Evolutionary conservation across 1,284 basidiomycete species (phyloP).

Genomic region (Cryptococcus sp.): DNA sequence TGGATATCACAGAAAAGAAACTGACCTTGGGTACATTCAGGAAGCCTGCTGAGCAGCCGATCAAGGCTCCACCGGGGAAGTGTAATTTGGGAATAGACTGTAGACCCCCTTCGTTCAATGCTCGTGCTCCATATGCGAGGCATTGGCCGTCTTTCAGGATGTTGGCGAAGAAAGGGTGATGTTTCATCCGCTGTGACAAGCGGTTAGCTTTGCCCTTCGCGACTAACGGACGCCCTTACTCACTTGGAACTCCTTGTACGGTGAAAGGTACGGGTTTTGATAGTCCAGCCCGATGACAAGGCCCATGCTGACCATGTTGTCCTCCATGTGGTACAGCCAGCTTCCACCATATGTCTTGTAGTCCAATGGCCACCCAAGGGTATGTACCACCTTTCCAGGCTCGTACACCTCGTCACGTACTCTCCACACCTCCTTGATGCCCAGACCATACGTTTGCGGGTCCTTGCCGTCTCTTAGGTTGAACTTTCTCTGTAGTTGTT

Average conservation of each 20-base stretch:
- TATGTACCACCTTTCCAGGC: conserved; percentile 87
- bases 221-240: conserved; percentile 25
- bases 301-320: conserved; percentile 85
- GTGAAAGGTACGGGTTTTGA: conserved; percentile 88
- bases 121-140: conserved; percentile 87
- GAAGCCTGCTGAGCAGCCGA: conserved; percentile 95
- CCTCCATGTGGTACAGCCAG: conserved; percentile 95
- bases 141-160: conserved; percentile 77
- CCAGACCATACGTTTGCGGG: conserved; percentile 95
- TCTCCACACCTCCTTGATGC: conserved; percentile 97
- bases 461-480: conserved; percentile 74
- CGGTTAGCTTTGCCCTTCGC: conserved; percentile 1
- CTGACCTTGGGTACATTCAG: conserved; percentile 83
- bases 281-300: conserved; percentile 95
- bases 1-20: background rate
- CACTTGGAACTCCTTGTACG: conserved; percentile 91
- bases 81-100: conserved; percentile 89
- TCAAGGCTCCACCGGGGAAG: conserved; percentile 93
- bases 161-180: conserved; percentile 86
- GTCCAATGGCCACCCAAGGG: conserved; percentile 90
- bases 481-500: conserved; percentile 77
- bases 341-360: conserved; percentile 88
- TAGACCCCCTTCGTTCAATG: conserved; percentile 90
- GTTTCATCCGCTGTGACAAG: conserved; percentile 86
- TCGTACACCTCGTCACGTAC: conserved; percentile 74